Evolutionary conservation across 2,329 filamentous ascomycete species (phyloP), one percentile per base, ranked within the genome.

Genomic region (Lizonia empirigonia): DNA sequence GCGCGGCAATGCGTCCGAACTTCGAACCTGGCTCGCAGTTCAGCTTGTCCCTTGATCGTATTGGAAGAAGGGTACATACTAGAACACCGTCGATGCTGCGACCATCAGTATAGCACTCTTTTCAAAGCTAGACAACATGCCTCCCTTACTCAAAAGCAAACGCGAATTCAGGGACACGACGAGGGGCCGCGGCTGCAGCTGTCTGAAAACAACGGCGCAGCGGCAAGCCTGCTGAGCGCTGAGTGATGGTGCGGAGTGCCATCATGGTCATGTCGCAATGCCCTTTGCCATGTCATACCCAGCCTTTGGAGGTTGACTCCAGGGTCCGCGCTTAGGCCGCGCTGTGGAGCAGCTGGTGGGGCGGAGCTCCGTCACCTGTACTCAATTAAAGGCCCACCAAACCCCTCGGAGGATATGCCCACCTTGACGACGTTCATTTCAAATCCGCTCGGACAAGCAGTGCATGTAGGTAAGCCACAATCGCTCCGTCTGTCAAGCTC

Each of bases 61-160:
- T 9, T 27, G 12, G 15, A 23, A 16, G 19, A 4, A 15, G n/a
- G n/a, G n/a, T 19, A 9, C 20, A 20, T 24, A 97, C 82, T 16
- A 99, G 84, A n/a, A 99, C 94, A 48, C 94, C 94, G 73, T 99
- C 94, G 69, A 99, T 96, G 73, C 85, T 89, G 59, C 47, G 45
- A 34, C 38, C 47, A 56, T 70, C 49, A 71, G 68, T 38, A 37
- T 41, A 50, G 50, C 40, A 41, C 39, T 41, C 39, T 46, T 49
- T 39, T 40, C 19, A 16, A 52, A 38, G 26, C 13, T 32, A 51
- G 44, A 32, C 37, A 59, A 53, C 41, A 30, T 55, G 55, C 53
- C 60, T 59, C 54, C 75, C 67, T 66, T 74, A 82, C 80, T 84
- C 81, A 56, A 84, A 83, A 16, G 80, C 81, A 64, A 84, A 83